phyloP scores from a whole-genome alignment of 371 early-diverging fungal genomes.

The Mucor indicus region DNA sequence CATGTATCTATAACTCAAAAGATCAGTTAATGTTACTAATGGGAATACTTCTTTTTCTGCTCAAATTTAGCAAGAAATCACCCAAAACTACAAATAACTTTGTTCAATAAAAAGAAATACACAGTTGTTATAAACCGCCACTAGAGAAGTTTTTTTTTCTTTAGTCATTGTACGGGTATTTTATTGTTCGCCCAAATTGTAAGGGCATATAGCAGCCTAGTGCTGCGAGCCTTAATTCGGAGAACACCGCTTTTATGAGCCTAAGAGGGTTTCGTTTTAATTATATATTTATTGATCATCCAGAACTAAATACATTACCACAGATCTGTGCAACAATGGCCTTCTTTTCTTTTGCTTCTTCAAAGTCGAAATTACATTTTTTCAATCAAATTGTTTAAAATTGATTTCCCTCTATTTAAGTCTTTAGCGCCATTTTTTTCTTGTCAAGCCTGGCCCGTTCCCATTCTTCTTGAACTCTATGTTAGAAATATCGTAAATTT shows the following conservation, averaged over 20 bases:
- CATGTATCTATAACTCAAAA: no score
- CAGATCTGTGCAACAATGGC: slow-evolving; percentile 4
- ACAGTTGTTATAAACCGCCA: no score
- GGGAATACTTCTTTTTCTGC: no score
- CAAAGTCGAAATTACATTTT: slow-evolving; percentile 1
- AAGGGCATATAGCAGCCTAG: slow-evolving; percentile 7
- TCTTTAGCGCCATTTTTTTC: slow-evolving; percentile 1
- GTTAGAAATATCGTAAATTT: slow-evolving; percentile 2
- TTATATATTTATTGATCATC: not conserved
- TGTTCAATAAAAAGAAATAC: no score
- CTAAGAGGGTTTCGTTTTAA: slow-evolving; percentile 1
- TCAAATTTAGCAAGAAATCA: no score
- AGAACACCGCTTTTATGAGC: slow-evolving; percentile 5
- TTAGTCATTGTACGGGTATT: not conserved
- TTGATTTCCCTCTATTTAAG: not conserved
- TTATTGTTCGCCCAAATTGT: not conserved
- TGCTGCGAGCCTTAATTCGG: slow-evolving; percentile 2
- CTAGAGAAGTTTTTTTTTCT: no score
- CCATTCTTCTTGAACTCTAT: slow-evolving; percentile 10
- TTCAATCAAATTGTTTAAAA: slow-evolving; percentile 2
- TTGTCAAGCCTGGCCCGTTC: not conserved
- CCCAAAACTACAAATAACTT: no score
- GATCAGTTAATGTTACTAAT: no score
- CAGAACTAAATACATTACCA: slow-evolving; percentile 8
- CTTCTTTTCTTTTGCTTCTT: not conserved